Evolutionary conservation across 2,329 filamentous ascomycete species (phyloP).

Genomic region (Plenodomus tracheiphilus): DNA sequence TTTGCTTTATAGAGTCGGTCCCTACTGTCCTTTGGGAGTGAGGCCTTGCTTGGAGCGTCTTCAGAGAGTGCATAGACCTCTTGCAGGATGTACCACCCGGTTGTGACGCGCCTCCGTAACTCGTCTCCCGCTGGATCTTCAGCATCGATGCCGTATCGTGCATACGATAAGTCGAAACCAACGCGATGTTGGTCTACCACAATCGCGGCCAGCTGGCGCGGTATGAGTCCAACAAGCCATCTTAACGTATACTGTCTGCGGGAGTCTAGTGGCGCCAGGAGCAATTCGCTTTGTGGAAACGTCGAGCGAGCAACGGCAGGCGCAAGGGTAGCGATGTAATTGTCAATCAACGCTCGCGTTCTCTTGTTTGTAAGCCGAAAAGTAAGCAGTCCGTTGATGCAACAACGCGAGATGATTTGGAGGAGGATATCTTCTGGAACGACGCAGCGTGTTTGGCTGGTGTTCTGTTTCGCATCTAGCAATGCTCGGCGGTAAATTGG

Average conservation of each 20-base stretch:
- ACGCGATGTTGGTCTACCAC: too few relatives aligned
- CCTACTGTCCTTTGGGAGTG: too few relatives aligned
- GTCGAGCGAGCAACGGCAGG: slow-evolving; percentile 31
- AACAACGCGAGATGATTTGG: slow-evolving; percentile 29
- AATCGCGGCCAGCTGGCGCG: too few relatives aligned
- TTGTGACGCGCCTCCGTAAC: slow-evolving; percentile 31
- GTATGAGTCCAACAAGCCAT: slow-evolving; percentile 34
- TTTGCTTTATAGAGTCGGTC: too few relatives aligned
- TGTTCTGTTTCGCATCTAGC: too few relatives aligned
- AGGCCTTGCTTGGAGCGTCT: too few relatives aligned
- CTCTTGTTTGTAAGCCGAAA: slow-evolving; percentile 25
- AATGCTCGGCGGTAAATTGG: too few relatives aligned
- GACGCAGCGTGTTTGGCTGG: too few relatives aligned
- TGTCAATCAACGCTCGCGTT: slow-evolving; percentile 25
- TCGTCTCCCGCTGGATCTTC: slow-evolving; percentile 35
- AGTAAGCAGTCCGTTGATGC: slow-evolving; percentile 31
- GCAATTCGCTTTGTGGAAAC: slow-evolving; percentile 24
- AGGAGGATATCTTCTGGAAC: slow-evolving; percentile 39
- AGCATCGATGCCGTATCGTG: slow-evolving; percentile 33
- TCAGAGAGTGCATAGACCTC: slow-evolving; percentile 17
- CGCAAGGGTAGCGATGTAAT: slow-evolving; percentile 32
- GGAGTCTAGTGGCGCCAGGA: slow-evolving; percentile 13
- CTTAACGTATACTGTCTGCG: slow-evolving; percentile 12
- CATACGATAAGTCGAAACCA: slow-evolving; percentile 7
- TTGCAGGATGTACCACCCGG: slow-evolving; percentile 33